Evolutionary conservation across 371 early-diverging fungal species (phyloP), one percentile per base, ranked within the genome.

Genomic region (Mortierella sp.): DNA sequence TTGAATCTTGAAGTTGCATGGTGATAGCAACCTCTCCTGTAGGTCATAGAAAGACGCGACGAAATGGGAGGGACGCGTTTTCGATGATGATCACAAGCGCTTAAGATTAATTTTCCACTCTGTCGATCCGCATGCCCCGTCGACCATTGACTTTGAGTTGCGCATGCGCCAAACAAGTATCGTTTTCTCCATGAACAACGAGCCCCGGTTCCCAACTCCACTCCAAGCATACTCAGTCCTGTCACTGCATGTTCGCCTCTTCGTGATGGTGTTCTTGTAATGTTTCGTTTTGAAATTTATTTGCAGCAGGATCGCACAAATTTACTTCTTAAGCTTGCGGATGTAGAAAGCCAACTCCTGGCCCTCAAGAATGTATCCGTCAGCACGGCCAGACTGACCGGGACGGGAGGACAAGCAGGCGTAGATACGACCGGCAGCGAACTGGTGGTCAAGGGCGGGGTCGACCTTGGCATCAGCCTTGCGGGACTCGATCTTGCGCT

Each of bases 311-410:
- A 65, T 51, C 75, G 48, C 46, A 78, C 70, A 43, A 77, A 63
- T 80, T 80, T 80, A 80, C 81, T 80, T 80, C 93, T 96, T 97
- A 89, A 98, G 92, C 94, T 96, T 97, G 85, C 94, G 92, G 88
- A 95, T 84, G 93, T 98, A 99, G 94, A 99, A 99, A 72, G 97
- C 95, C 72, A 99, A 96, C 92, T 99, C 98, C 89, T 98, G 97
- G 84, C 99, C 99, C 91, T 99, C 99, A 60, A 99, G 94, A 83
- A 99, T 96, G 94, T 99, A 97, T 75, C 99, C 99, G 90, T 99
- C 99, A 81, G 95, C 94, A 87, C 97, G 97, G 83, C 99, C 99
- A 85, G 96, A 95, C 94, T 99, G 99, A 85, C 99, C 99, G 51
- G 99, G 99, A 89, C 99, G 98, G 81, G 99, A 99, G 56, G 98